Percentiles rank a stretch among this genome's conserved stretches.
phyloP scores from a whole-genome alignment of 2,329 filamentous ascomycete genomes.

The Hymenoscyphus albidus region DNA sequence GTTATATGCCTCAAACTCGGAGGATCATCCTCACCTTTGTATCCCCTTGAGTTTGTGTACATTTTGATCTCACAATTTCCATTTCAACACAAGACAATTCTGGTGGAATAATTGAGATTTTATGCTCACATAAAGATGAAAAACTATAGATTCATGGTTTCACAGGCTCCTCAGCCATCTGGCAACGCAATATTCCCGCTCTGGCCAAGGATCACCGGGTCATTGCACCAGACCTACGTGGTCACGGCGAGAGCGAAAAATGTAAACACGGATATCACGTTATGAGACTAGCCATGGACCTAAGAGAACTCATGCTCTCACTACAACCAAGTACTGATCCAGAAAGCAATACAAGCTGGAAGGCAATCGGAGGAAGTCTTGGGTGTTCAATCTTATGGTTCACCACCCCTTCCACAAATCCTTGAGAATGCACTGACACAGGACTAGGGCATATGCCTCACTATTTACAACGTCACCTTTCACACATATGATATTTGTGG shows the following conservation, averaged over 20 bases:
- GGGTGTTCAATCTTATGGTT: constrained; percentile 34
- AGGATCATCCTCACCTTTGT: constrained; percentile 1
- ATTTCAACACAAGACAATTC: not conserved
- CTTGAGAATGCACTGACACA: constrained; percentile 1
- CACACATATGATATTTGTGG: constrained; percentile 32
- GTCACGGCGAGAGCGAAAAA: constrained; percentile 32
- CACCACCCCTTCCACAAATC: not conserved
- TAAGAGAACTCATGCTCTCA: constrained; percentile 26
- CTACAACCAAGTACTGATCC: not conserved
- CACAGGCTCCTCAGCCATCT: constrained; percentile 33
- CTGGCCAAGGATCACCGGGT: constrained; percentile 26
- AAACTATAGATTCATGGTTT: constrained; percentile 34
- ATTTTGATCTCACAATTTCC: not conserved
- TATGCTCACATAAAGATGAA: not conserved
- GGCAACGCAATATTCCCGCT: constrained; percentile 31
- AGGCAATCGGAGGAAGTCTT: constrained; percentile 32
- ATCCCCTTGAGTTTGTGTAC: not conserved
- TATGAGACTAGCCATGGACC: constrained; percentile 32
- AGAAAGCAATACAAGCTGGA: constrained; percentile 14
- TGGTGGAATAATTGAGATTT: not conserved
- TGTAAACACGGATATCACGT: constrained; percentile 33
- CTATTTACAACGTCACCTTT: constrained; percentile 31
- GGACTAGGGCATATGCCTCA: constrained; percentile 30
- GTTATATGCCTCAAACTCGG: constrained; percentile 1
- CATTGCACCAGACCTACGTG: constrained; percentile 32